Evolutionary conservation across 352 stramenopile species (phyloP), one percentile per base, ranked within the genome.

Genomic region (Phytopythium ostracodes): DNA sequence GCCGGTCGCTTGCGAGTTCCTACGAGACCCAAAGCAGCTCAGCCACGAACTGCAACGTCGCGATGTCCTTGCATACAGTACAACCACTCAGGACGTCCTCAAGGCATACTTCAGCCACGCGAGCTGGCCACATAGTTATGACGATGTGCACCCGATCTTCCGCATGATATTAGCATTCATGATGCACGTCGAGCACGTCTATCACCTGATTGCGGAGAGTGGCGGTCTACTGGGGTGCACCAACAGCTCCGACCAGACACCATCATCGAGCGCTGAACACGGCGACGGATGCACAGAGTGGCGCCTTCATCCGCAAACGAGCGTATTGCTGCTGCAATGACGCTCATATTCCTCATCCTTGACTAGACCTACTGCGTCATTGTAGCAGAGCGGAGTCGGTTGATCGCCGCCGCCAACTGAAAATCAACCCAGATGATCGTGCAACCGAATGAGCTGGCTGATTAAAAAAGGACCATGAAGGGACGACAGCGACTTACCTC

Each of bases 321-420:
- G 42, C 11, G 40, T 60, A 9, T 20, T 59, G 12, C 20, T 60
- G 11, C 14, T 60, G 38, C n/a, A 12, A 25, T 53, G 14, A 33
- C 15, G 3, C 17, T 5, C 0, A 6, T 25, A 46, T 20, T 11
- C 6, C 20, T n/a, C 18, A 14, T 27, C 12, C 10, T 4, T 14
- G 27, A 18, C 33, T 5, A 27, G 43, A 17, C 65, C 59, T 89
- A 87, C 71, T 92, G 79, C 10, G 64, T 89, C 53, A 92, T 78
- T 25, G 71, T 86, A 35, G 82, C 84, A 54, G 70, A 84, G 53
- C 89, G 77, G n/a, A 97, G 65, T 35, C 88, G 83, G 55, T 96
- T 96, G 55, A 97, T 83, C 40, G 88, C 88, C 12, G 88, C 88
- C n/a, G 88, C 88, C 59, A 97, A 54, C 84, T 97, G 58, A 14